A percentile compares a stretch with the other conserved stretches of the same genome.
Conservation (phyloP, 2,329 filamentous ascomycete species). For the Fusarium pseudonygamai region DNA sequence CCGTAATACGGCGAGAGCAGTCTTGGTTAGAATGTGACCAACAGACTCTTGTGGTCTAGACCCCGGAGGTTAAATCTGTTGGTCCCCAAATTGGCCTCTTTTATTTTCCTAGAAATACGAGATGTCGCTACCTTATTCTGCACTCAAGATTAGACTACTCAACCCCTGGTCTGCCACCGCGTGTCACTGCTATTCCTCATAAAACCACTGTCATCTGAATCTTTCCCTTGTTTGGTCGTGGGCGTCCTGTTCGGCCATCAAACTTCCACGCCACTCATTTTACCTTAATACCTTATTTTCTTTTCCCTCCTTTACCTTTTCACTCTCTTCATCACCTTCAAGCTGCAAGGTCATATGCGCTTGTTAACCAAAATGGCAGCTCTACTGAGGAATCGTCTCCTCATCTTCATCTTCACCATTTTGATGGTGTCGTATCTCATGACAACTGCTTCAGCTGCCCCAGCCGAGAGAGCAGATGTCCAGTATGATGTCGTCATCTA, state of each 20-base stretch:
- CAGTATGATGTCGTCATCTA: slow-evolving; percentile 36
- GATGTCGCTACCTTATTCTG: neutral
- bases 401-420: slow-evolving; percentile 23
- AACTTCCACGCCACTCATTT: slow-evolving; percentile 5
- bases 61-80: slow-evolving; percentile 1
- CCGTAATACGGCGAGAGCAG: neutral
- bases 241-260: neutral
- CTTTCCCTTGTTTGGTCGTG: neutral
- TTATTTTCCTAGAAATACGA: slow-evolving; percentile 20
- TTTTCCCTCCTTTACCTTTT: neutral
- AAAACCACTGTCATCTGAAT: neutral
- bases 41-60: slow-evolving; percentile 4
- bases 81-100: slow-evolving; percentile 11
- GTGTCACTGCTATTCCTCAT: neutral
- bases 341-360: neutral
- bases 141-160: neutral
- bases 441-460: slow-evolving; percentile 18
- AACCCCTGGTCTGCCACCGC: neutral
- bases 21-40: slow-evolving; percentile 1
- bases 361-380: slow-evolving; percentile 20
- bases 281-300: neutral
- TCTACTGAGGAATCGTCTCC: slow-evolving; percentile 11
- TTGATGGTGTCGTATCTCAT: slow-evolving; percentile 29
- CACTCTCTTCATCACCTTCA: neutral
- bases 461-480: slow-evolving; percentile 8